Percentiles rank a stretch among this genome's conserved stretches.
Evolutionary conservation across 352 stramenopile species (phyloP).

Genomic region (Pseudoperonospora humuli): DNA sequence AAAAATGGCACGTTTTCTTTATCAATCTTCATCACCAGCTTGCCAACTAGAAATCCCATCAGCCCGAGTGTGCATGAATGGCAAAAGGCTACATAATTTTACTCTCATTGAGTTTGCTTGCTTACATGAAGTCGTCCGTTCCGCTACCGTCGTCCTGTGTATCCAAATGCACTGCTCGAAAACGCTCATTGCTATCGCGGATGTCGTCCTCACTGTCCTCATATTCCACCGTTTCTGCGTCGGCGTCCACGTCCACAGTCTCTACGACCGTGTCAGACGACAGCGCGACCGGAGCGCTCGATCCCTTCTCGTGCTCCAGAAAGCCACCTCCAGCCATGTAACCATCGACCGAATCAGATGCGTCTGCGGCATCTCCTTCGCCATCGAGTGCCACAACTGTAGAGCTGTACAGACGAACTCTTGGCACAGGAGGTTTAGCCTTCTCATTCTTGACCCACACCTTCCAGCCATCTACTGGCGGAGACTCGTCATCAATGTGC

Average conservation of each 20-base stretch:
- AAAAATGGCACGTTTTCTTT: constrained; percentile 28
- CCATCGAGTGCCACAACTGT: constrained; percentile 38
- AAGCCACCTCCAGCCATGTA: constrained; percentile 29
- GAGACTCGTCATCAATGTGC: constrained; percentile 71
- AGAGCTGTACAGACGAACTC: constrained; percentile 60
- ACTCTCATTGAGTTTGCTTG: constrained; percentile 10
- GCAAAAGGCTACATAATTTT: constrained; percentile 31
- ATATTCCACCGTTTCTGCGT: constrained; percentile 83
- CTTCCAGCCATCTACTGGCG: constrained; percentile 75
- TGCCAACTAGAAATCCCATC: constrained; percentile 9
- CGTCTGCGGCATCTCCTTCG: constrained; percentile 53
- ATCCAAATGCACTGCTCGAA: constrained; percentile 82
- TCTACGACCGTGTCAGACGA: constrained; percentile 28
- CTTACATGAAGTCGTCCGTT: constrained; percentile 79
- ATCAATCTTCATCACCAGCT: constrained; percentile 22
- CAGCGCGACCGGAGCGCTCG: constrained; percentile 14
- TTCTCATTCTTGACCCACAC: constrained; percentile 86
- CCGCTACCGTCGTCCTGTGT: constrained; percentile 69
- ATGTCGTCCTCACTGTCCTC: constrained; percentile 88
- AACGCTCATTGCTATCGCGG: constrained; percentile 84
- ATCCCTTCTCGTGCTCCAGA: constrained; percentile 9
- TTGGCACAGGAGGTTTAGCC: constrained; percentile 47
- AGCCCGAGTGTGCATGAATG: constrained; percentile 2
- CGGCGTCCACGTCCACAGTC: constrained; percentile 51
- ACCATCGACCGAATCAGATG: constrained; percentile 63